Evolutionary conservation across 2,329 filamentous ascomycete genomes (phyloP), one percentile per base, ranked within the genome.

Genomic region (Nothophaeocryptopus gaeumannii): DNA sequence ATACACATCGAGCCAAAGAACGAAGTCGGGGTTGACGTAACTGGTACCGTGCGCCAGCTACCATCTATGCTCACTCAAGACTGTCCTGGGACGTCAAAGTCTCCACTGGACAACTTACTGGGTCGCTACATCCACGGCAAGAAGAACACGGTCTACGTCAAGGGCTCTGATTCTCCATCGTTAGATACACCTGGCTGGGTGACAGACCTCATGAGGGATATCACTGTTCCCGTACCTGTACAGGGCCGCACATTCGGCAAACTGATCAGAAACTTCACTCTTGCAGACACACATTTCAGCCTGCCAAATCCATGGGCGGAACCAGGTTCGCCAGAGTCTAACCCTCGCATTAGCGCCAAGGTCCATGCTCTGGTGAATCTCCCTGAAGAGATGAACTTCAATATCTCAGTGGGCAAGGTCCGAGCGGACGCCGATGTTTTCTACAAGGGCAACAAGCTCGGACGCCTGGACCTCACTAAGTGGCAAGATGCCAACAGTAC

Each of bases 401-500:
- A 85, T 43, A 73, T 99, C 44, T 83, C 87, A 54, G 88, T 97
- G 36, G 84, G 84, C 33, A 79, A 78, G 50, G 82, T 99, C 40
- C 81, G 83, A 45, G 89, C 92, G 2, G 80, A 81, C 46, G 86
- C 90, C 4, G 83, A 95, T 65, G 84, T 97, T 2, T 88, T 82
- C 59, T 96, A 95, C 70, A 76, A 88, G 57, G 78, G 78, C 20
- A 77, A 83, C 45, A 88, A 92, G 67, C 81, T 99, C 51, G 93
- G 93, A 33, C 80, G 86, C 47, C 78, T 99, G 20, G 82, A 93
- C 64, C 67, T 99, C 44, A 73, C 78, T 33, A 78, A 90, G 61
- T 97, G 92, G 92, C 89, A 96, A 66, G 72, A 79, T 26, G 88
- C 92, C 37, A 89, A 87, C 64, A 95, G 91, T 8, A 88, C 81